Base-by-base conservation (phyloP, 1,284 basidiomycete species). In the Puccinia novopanici region DNA sequence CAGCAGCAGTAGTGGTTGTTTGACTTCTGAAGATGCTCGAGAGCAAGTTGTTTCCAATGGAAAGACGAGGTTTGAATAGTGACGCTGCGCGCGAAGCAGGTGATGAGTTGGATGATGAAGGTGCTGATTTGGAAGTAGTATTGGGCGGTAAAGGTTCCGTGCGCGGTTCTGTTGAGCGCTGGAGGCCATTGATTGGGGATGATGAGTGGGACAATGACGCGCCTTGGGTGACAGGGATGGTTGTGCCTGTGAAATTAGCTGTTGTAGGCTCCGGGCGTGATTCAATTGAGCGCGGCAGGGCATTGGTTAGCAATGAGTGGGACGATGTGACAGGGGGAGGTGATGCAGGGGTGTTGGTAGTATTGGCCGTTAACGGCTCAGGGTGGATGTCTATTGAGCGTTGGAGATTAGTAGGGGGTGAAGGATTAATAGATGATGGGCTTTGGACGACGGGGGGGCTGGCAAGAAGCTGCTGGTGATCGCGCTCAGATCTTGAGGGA, bases 1-100 rank as follows among this genome's bases (percentile, higher is more conserved):
- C 61, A 17, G 57, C 61, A 17, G 57, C n/a, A 27, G 40, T 15
- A 48, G 24, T 67, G 63, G 19, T 15, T 10, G 71, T 34, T n/a
- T 73, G 54, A 54, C 48, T 40, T 10, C 61, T 50, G 34, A 77
- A 77, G 13, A 77, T 54, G 48, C 50, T 77, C 12, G 75, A 77
- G 15, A 77, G 54, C 17, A 77, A 24, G 34, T 52, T 68, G 27
- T 40, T 77, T 27, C 75, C 54, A 19, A 77, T 17, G 13, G 50
- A 68, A 24, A 50, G 63, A 65, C 61, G 45, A 13, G 45, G 63
- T 30, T 50, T 68, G 48, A 68, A 77, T 13, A 55, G 52, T 24
- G 61, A 77, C 34, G 19, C 6, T 19, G 63, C 27, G 63, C 61
- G 63, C 8, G 52, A 54, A 19, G 61, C 52, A 24, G 57, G 42